phyloP scores from a whole-genome alignment of 192 early-diverging fungal species.

The Dispira parvispora region DNA sequence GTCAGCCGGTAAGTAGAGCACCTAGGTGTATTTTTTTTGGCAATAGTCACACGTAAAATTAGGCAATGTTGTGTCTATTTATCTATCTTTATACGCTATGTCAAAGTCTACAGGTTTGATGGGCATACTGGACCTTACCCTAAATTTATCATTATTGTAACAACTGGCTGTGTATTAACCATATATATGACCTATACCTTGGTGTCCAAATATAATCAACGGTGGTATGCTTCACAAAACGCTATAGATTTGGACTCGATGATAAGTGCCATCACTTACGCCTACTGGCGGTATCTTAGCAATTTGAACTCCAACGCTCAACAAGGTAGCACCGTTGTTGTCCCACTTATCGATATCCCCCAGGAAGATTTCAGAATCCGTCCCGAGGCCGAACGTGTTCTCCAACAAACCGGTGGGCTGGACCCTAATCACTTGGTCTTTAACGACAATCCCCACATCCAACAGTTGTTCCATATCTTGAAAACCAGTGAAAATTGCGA shows the following conservation, averaged over 20 bases:
- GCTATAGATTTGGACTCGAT: constrained; percentile 24
- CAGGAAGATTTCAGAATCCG: constrained; percentile 19
- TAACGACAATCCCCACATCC: constrained; percentile 19
- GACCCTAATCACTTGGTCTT: constrained; percentile 16
- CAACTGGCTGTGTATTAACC: not conserved
- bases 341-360: constrained; percentile 24
- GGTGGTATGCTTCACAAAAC: not conserved
- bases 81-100: not conserved
- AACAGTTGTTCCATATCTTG: not conserved
- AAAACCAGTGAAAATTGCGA: not conserved
- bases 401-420: constrained; percentile 10
- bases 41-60: not conserved
- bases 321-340: not conserved
- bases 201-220: not conserved
- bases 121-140: not conserved
- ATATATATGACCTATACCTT: not conserved
- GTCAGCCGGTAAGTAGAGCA: constrained; percentile 5
- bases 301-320: not conserved
- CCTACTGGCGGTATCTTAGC: constrained; percentile 15
- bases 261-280: constrained; percentile 22
- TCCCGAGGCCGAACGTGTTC: constrained; percentile 17
- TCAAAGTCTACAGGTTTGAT: not conserved
- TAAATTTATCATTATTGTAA: not conserved
- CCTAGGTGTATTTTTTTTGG: not conserved
- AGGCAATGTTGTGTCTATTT: not conserved